These are phyloP conservation scores for Podospora australis DNA, from an alignment of 495 filamentous ascomycete species.

Conservation along the genomic window DNA sequence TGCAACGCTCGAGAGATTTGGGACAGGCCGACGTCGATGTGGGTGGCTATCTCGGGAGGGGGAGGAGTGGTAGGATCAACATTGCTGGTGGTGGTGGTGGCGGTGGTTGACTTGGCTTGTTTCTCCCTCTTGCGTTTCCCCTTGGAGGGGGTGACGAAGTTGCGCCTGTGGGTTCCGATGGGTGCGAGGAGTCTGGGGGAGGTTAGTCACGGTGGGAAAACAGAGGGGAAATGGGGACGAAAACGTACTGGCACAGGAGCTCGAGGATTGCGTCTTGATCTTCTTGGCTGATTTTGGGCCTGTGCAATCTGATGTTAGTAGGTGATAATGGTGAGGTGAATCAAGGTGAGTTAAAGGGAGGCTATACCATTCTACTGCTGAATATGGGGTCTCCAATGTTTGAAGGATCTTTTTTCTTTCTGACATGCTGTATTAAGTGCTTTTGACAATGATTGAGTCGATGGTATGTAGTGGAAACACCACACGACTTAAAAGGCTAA, in stretches of 20 bases:
- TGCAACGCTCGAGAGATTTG: constrained; percentile 50
- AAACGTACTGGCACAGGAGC: constrained; percentile 47
- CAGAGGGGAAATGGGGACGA: not conserved
- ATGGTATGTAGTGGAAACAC: no score
- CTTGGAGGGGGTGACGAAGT: constrained; percentile 43
- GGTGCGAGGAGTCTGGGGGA: constrained; percentile 48
- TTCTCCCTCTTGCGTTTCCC: constrained; percentile 39
- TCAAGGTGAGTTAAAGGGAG: not conserved
- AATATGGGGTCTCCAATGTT: constrained; percentile 29
- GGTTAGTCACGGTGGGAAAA: not conserved
- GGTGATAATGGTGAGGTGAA: not conserved
- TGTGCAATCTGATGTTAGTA: constrained; percentile 13
- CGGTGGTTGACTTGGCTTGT: constrained; percentile 10
- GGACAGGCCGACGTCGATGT: constrained; percentile 55
- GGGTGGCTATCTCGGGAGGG: constrained; percentile 40
- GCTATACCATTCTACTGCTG: constrained; percentile 21
- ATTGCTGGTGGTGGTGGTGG: constrained; percentile 6
- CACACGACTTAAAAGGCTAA: no score
- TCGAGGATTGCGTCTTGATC: constrained; percentile 51
- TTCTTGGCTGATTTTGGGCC: constrained; percentile 42
- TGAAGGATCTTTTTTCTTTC: constrained; percentile 27
- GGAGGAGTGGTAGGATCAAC: constrained; percentile 20
- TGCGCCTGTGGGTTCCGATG: constrained; percentile 46
- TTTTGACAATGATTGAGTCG: no score
- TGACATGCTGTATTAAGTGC: no score